These are phyloP conservation scores for Metschnikowia lochheadii DNA, from an alignment of 805 yeast genomes.

Conservation along the genomic window DNA sequence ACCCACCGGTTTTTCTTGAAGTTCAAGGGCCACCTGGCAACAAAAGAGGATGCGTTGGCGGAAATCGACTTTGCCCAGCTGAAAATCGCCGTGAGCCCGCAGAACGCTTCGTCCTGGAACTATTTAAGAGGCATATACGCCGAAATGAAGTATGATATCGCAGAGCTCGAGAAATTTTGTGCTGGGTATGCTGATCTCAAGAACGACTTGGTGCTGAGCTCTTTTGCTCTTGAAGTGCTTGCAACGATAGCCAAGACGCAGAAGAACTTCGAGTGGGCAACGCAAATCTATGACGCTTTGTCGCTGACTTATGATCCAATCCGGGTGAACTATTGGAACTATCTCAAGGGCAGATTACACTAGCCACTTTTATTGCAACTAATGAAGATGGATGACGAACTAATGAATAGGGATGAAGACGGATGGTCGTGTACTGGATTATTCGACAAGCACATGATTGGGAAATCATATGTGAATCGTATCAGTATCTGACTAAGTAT, in stretches of 20 bases:
- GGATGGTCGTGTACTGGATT: background rate
- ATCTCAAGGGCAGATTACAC: conserved; percentile 26
- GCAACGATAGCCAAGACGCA: conserved; percentile 45
- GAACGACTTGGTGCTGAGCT: conserved; percentile 13
- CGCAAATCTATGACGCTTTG: conserved; percentile 47
- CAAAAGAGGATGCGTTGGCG: conserved; percentile 18
- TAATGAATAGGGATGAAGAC: background rate
- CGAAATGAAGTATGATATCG: conserved; percentile 23
- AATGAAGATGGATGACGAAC: background rate
- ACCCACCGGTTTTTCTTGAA: conserved; percentile 68
- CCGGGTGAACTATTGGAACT: conserved; percentile 59
- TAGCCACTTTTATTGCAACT: background rate
- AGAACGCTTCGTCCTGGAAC: conserved; percentile 84
- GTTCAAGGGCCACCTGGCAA: conserved; percentile 20
- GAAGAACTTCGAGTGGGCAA: conserved; percentile 31
- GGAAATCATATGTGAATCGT: too few species aligned
- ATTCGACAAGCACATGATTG: too few species aligned
- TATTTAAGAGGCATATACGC: conserved; percentile 60
- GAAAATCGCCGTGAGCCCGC: conserved; percentile 60
- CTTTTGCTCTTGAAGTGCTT: conserved; percentile 23
- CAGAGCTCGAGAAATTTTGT: conserved; percentile 45
- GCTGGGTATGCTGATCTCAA: conserved; percentile 32
- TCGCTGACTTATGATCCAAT: conserved; percentile 56
- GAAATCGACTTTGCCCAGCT: conserved; percentile 54
- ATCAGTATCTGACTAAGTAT: too few species aligned